These are phyloP conservation scores for Plasmodium chabaudi DNA, from an alignment of 169 alveolate genomes.

Conservation along the genomic window DNA sequence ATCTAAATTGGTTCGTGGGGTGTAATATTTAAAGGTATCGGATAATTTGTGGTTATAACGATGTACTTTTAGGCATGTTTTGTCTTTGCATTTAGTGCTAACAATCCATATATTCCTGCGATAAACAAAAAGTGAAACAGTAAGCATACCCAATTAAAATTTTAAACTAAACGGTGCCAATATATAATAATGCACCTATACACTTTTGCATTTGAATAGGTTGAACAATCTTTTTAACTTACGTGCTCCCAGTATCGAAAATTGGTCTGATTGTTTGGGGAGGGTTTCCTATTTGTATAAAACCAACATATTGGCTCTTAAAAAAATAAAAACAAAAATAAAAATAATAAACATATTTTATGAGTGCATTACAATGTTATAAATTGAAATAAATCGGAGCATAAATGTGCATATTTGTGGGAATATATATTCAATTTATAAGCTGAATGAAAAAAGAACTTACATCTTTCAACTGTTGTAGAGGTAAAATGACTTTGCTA, in stretches of 20 bases:
- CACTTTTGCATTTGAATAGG: constrained; percentile 75
- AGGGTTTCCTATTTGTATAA: constrained; percentile 85
- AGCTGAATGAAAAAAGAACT: background rate
- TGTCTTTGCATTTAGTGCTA: constrained; percentile 79
- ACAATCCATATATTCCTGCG: constrained; percentile 83
- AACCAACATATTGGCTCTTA: constrained; percentile 82
- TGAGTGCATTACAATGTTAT: too few species aligned
- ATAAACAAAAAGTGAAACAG: background rate
- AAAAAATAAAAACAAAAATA: background rate
- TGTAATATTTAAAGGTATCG: constrained; percentile 38
- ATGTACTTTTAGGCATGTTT: constrained; percentile 80
- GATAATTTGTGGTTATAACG: constrained; percentile 76
- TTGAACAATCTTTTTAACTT: constrained; percentile 6
- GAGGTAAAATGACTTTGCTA: constrained; percentile 37
- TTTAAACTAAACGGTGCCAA: too few species aligned
- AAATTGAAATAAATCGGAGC: too few species aligned
- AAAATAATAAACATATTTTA: background rate
- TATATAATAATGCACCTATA: too few species aligned
- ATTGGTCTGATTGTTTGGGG: constrained; percentile 86
- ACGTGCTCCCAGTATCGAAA: constrained; percentile 91
- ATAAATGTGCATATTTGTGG: too few species aligned
- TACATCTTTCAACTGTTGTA: constrained; percentile 64
- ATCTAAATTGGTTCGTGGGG: constrained; percentile 71
- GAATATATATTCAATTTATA: too few species aligned
- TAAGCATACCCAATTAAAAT: too few species aligned